Evolutionary conservation across 1,284 basidiomycete species (phyloP), one percentile per base, ranked within the genome.

Genomic region (Fomitopsis pinicola): DNA sequence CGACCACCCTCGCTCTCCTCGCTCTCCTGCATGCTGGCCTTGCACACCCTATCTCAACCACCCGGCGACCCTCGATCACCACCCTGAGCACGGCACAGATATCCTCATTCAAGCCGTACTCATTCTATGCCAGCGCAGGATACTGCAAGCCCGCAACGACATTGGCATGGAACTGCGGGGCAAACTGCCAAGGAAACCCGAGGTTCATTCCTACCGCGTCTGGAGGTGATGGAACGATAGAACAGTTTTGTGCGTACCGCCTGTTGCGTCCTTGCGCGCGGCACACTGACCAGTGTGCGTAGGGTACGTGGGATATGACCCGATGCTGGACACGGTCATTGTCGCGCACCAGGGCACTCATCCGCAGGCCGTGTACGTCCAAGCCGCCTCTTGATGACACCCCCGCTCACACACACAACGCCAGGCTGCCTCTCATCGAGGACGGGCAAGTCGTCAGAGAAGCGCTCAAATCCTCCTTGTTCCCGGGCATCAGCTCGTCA

Each of bases 321-420:
- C 78, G 60, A 68, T 62, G 59, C 67, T 77, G 57, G 62, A 72
- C 28, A 79, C 76, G 0, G 77, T 83, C 28, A 75, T 85, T 30
- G 82, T 85, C 1, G 73, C 72, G 2, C 82, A 85, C 64, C 80
- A 85, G 67, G 84, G 83, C 28, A 84, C 84, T 7, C 75, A 85
- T 66, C 64, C 76, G 0, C 66, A 62, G 3, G 72, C 81, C 62
- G 72, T 87, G 84, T 84, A 61, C 59, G 78, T 69, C 54, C 22
- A 22, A 22, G 12, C 33, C 19, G 7, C 6, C 30, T 45, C 28
- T 19, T 19, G 15, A 40, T 2, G 15, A 15, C 12, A 8, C 9
- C 22, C 26, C 22, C 45, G 30, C 30, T 33, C 30, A 33, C 30
- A 33, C 22, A 26, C 3, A 9, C 12, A 5, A 48, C 33, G 40